These are phyloP conservation scores for grape (Vitis vinifera) DNA, from an alignment of 164 flowering plant genomes.

Conservation along the genomic window DNA sequence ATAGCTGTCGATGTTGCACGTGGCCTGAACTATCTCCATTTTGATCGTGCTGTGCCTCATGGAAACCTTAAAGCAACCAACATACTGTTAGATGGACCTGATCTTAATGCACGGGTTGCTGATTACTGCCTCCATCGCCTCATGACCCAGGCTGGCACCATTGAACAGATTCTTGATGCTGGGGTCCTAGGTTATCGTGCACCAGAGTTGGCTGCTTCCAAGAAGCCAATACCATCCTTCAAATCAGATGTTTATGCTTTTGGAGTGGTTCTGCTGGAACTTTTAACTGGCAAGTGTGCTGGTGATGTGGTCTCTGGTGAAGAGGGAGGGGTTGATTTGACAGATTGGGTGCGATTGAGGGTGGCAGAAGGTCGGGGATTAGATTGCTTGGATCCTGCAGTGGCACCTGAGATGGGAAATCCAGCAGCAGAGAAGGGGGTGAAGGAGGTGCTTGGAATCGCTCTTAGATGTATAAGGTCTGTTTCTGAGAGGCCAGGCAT, in stretches of 20 bases:
- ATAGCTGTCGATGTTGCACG: conserved; percentile 95
- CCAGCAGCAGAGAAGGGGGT: conserved; percentile 65
- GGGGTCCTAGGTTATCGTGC: conserved; percentile 93
- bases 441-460: conserved; percentile 85
- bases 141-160: conserved; percentile 93
- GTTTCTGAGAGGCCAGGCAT: conserved; percentile 93
- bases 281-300: conserved; percentile 85
- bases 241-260: conserved; percentile 97
- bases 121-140: conserved; percentile 98
- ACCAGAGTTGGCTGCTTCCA: conserved; percentile 83
- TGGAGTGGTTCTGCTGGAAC: conserved; percentile 84
- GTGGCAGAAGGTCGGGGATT: conserved; percentile 75
- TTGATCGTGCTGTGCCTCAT: conserved; percentile 92
- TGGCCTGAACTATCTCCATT: conserved; percentile 97
- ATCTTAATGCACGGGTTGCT: conserved; percentile 83
- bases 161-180: conserved; percentile 88
- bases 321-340: conserved; percentile 76
- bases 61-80: conserved; percentile 97
- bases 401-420: conserved; percentile 45
- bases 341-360: conserved; percentile 79
- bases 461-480: conserved; percentile 73
- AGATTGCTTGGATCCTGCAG: conserved; percentile 66
- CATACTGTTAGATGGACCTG: conserved; percentile 80
- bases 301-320: conserved; percentile 88
- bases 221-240: conserved; percentile 89